phyloP scores from a whole-genome alignment of 2,329 filamentous ascomycete genomes.

The Trichophyton schoenleinii region DNA sequence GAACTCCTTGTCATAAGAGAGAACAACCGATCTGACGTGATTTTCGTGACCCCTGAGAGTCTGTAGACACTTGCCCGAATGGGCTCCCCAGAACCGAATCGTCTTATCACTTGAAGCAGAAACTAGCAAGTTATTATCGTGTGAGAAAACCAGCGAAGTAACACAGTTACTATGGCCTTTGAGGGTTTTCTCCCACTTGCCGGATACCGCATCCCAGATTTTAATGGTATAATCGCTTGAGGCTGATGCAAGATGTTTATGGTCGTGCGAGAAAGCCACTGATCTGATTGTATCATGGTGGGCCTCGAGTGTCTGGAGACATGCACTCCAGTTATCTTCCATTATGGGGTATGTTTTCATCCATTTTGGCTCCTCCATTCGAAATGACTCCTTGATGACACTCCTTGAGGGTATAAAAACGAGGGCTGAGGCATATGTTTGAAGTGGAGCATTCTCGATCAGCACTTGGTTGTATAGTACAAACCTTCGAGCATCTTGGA shows the following conservation, averaged over 20 bases:
- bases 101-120: not conserved
- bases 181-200: not conserved
- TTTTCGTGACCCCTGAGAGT: not conserved
- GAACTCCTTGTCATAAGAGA: not conserved
- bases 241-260: not conserved
- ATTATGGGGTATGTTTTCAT: not conserved
- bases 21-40: not conserved
- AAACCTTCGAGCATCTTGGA: not conserved
- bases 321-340: not conserved
- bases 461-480: not conserved
- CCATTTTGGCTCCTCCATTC: slow-evolving; percentile 1
- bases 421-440: not conserved
- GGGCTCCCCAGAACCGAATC: too few species aligned
- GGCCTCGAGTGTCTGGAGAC: slow-evolving; percentile 2
- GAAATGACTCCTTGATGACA: not conserved
- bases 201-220: slow-evolving; percentile 2
- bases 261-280: not conserved
- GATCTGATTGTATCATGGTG: not conserved
- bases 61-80: not conserved
- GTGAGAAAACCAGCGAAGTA: not conserved
- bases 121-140: not conserved
- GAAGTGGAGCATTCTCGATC: not conserved
- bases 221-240: not conserved
- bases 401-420: not conserved
- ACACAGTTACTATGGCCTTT: not conserved